Evolutionary conservation across 768 basidiomycete species (phyloP), one percentile per base, ranked within the genome.

Genomic region (Russula abietina): DNA sequence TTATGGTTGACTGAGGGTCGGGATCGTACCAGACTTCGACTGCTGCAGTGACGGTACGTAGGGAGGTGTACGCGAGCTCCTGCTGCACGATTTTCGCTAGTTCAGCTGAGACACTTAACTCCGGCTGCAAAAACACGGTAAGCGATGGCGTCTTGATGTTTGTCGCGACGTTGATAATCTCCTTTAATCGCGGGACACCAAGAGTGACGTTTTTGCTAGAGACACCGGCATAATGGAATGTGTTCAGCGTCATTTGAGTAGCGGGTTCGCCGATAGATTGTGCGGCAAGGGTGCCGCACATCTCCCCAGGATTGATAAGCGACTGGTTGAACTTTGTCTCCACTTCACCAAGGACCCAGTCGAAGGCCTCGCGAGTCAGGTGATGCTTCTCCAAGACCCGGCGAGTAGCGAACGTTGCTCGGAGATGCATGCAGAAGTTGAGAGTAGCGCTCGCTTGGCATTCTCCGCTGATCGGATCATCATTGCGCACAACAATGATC

Each of bases 181-280:
- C 97, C 78, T 98, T 98, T 67, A 99, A 75, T 75, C 97, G 95
- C 2, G 97, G 97, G 2, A 99, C 97, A 87, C 97, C 97, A 62
- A 98, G 91, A 0, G 97, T 99, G 55, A 99, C 97, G 76, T 97
- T 98, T 78, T 98, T 98, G 71, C 91, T 93, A n/a, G 97, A 96
- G 28, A 99, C 97, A 87, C 97, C 97, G 64, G 97, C 97, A 73
- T 98, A 98, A 76, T 99, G 97, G 91, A 98, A 99, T 0, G 96
- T 98, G 75, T 99, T 99, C 62, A 99, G 76, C 7, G 97, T 98
- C 97, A 99, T 98, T 77, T 99, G 97, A 0, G 97, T 99, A 4
- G 97, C 97, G 0, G 97, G 97, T 79, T 98, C 97, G 74, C 97
- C 97, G 67, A 98, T 99, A 0, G 97, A 98, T 77, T 99, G 97